Base-by-base conservation (phyloP, 2,329 filamentous ascomycete species). In the Phialemoniopsis sp. region DNA sequence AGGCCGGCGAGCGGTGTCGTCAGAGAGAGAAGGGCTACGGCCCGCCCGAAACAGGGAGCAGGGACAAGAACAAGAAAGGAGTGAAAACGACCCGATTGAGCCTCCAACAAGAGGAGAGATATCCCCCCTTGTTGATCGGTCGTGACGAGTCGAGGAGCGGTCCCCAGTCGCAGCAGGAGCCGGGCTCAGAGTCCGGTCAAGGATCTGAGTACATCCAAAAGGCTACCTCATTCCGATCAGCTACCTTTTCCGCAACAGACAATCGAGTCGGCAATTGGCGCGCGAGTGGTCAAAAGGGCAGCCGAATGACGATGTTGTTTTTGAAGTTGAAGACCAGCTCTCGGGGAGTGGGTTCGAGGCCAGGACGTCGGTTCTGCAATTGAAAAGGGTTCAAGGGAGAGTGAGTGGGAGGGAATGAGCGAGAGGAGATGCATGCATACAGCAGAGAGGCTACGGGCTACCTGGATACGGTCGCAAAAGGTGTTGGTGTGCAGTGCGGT, bases 191-290 rank as follows among this genome's bases (percentile, higher is more conserved):
- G 75, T 78, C 75, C 75, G 64, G 67, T 69, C 63, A 74, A 66
- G 75, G 73, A 77, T 68, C 73, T 77, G 74, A 77, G 73, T 62
- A 59, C 64, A 66, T 64, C 62, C 63, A 66, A 61, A 58, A 57
- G 62, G 64, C 70, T 78, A 78, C 74, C 73, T 70, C 75, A 79
- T 79, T 72, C 70, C 73, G 72, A 26, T 26, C 21, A 54, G 32
- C 36, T 40, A 45, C 30, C 42, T 26, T 31, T 38, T 39, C 49
- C 34, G 31, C 18, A 48, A 48, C 41, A 38, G 41, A 43, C 46
- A 48, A 48, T 36, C 41, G 45, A 44, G 49, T 43, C 47, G 41
- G 42, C 41, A 37, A 40, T 26, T 26, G 21, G 21, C 21, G 21
- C 21, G 21, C 21, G 21, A 26, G 21, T 26, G 21, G 21, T 26